Conservation (phyloP, 2,329 filamentous ascomycete genomes). For the Colletotrichum sp. region DNA sequence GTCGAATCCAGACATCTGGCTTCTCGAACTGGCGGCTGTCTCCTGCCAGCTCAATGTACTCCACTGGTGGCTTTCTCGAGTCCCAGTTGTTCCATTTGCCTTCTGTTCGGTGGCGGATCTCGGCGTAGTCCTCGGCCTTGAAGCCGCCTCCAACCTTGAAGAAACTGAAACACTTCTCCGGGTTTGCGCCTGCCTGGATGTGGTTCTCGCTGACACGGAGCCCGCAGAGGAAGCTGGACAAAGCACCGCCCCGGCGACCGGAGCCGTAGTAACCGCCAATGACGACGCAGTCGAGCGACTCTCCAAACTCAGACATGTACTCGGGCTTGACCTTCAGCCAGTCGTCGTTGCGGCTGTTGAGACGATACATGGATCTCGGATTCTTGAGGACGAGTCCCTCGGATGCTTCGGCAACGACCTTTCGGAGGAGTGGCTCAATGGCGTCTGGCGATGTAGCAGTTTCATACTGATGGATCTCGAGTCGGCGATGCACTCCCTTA, state of each 20-base stretch:
- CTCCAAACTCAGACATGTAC: slow-evolving; percentile 96
- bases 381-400: slow-evolving; percentile 96
- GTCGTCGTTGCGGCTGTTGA: slow-evolving; percentile 91
- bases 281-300: slow-evolving; percentile 87
- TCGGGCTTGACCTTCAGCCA: slow-evolving; percentile 99
- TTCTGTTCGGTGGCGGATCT: slow-evolving; percentile 82
- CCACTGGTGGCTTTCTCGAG: slow-evolving; percentile 72
- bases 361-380: slow-evolving; percentile 81
- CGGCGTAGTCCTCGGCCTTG: slow-evolving; percentile 81
- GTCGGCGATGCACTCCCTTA: slow-evolving; percentile 70
- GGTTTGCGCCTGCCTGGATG: slow-evolving; percentile 61
- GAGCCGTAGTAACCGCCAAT: slow-evolving; percentile 94
- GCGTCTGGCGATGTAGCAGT: slow-evolving; percentile 70
- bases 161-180: slow-evolving; percentile 89
- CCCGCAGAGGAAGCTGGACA: slow-evolving; percentile 92
- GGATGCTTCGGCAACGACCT: slow-evolving; percentile 84
- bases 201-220: slow-evolving; percentile 76
- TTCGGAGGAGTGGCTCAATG: slow-evolving; percentile 80
- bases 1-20: slow-evolving; percentile 93
- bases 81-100: slow-evolving; percentile 94
- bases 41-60: slow-evolving; percentile 83
- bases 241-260: slow-evolving; percentile 79
- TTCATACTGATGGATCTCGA: slow-evolving; percentile 82
- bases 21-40: slow-evolving; percentile 75
- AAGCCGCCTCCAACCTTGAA: slow-evolving; percentile 98